phyloP scores from a whole-genome alignment of 2,329 filamentous ascomycete species.

The Arthrobotrys iridis region DNA sequence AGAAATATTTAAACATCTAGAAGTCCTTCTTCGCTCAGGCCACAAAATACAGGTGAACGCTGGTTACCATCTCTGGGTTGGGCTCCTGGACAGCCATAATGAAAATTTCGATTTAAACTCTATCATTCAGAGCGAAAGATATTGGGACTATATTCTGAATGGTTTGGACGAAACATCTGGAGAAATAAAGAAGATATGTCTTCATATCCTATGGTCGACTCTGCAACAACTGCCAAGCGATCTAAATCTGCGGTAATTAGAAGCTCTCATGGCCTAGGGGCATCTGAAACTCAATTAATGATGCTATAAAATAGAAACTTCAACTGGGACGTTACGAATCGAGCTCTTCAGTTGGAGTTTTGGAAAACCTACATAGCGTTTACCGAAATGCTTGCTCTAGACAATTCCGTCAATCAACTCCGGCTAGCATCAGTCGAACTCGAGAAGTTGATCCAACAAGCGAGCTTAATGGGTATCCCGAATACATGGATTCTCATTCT shows the following conservation, averaged over 20 bases:
- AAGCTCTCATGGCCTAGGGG: slow-evolving; percentile 5
- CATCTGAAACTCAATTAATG: background rate
- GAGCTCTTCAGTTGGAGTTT: slow-evolving; percentile 13
- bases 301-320: slow-evolving; percentile 27
- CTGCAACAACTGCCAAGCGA: slow-evolving; percentile 35
- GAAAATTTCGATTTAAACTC: slow-evolving; percentile 22
- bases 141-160: slow-evolving; percentile 52
- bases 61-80: slow-evolving; percentile 49
- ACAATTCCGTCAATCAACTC: slow-evolving; percentile 58
- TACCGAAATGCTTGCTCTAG: slow-evolving; percentile 57
- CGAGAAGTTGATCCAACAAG: slow-evolving; percentile 31
- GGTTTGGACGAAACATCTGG: slow-evolving; percentile 55
- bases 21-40: slow-evolving; percentile 23
- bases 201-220: slow-evolving; percentile 57
- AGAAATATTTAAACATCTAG: slow-evolving; percentile 34
- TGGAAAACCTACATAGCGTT: slow-evolving; percentile 58
- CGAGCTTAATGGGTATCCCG: slow-evolving; percentile 25
- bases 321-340: slow-evolving; percentile 26
- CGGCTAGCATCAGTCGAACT: slow-evolving; percentile 56
- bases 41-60: slow-evolving; percentile 45
- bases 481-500: slow-evolving; percentile 57
- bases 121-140: slow-evolving; percentile 31
- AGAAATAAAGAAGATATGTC: slow-evolving; percentile 57
- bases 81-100: slow-evolving; percentile 34
- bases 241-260: slow-evolving; percentile 29